These are phyloP conservation scores for Amaranthus palmeri DNA, from an alignment of 148 eudicot species.

Conservation along the genomic window DNA sequence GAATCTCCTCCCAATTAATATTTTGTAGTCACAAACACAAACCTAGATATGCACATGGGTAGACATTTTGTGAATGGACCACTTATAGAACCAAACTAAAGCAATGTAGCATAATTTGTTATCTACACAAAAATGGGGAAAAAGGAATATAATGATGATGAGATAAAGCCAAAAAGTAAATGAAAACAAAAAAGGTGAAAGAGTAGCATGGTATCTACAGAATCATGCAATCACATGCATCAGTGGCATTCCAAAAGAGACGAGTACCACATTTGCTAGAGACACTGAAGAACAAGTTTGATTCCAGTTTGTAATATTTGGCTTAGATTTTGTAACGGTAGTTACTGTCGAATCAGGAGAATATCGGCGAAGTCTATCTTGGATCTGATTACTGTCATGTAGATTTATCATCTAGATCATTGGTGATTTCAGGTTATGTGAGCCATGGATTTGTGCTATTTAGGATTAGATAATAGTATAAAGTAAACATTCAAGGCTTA, in stretches of 20 bases:
- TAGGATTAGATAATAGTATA: background rate
- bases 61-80: too few relatives aligned
- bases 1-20: background rate
- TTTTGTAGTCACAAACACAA: too few relatives aligned
- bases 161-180: too few relatives aligned
- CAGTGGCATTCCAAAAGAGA: background rate
- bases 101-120: too few relatives aligned
- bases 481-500: background rate
- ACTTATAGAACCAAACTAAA: too few relatives aligned
- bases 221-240: background rate
- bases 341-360: background rate
- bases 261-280: background rate
- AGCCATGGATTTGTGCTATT: background rate
- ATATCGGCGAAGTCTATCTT: background rate
- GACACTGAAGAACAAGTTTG: background rate
- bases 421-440: background rate
- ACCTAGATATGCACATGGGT: too few relatives aligned
- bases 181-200: too few relatives aligned
- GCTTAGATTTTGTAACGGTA: background rate
- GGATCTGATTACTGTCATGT: background rate
- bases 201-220: too few relatives aligned
- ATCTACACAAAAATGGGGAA: too few relatives aligned
- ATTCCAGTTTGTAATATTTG: background rate
- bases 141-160: too few relatives aligned
- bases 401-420: background rate